Evolutionary conservation across 83 land plant genomes (phyloP), one percentile per base, ranked within the genome.

Genomic region (Picea engelmannii): DNA sequence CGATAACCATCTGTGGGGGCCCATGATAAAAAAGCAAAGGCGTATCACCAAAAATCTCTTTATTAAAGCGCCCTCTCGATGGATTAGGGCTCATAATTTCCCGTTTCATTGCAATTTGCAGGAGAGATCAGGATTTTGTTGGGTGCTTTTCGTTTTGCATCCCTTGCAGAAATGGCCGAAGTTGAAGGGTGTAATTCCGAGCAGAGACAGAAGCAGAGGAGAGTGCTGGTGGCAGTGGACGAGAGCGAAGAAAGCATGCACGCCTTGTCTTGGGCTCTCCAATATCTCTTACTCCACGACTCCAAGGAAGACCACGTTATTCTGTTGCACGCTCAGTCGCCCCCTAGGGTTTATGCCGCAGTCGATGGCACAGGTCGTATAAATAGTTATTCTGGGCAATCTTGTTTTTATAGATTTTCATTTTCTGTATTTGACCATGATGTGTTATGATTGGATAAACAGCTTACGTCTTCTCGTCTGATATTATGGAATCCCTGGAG

Each of bases 231-330:
- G 79, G 94, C 94, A 7, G 89, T 91, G 66, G 92, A 93, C 73
- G 94, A 92, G 86, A 79, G 95, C 64, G 90, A 92, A 27, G 92
- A 93, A 83, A 93, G 95, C 81, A 84, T 91, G 87, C 49, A 88
- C 55, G 94, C 96, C 0, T 85, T 93, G n/a, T 68, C 85, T 24
- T 92, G 92, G 93, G 88, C 87, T 58, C 91, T 93, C 40, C 24
- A 61, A 12, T 84, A 91, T 73, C 52, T 31, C 7, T 23, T 13
- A n/a, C 17, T 24, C 21, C 10, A 27, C 4, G 4, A 23, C 8
- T 64, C 84, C 71, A 40, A 71, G 31, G 68, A 59, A 52, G 86
- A 78, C 38, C 79, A 86, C 17, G 80, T 92, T 21, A 40, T 94
- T 44, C 91, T 94, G 20, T 82, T 92, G 74, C 89, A 90, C 62